Percentiles rank a stretch among this genome's conserved stretches.
Evolutionary conservation across 2,329 filamentous ascomycete species (phyloP).

Genomic region (Scytalidium sp.): DNA sequence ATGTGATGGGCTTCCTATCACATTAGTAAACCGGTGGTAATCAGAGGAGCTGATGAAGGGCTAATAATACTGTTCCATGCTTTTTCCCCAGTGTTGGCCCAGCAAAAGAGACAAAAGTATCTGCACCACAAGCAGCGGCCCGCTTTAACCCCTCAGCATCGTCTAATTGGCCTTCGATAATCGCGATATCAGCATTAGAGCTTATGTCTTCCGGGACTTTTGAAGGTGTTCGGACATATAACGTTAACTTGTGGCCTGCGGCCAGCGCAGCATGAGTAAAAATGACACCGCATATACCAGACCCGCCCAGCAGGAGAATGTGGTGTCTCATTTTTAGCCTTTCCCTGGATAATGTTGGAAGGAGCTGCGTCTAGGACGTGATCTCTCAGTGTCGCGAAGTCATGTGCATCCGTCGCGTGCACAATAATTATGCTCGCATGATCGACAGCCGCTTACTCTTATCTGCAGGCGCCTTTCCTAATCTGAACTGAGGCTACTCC

Average conservation of each 20-base stretch:
- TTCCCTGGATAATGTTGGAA: no score
- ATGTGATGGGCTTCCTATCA: constrained; percentile 14
- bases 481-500: background rate
- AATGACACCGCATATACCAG: constrained; percentile 18
- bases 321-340: constrained; percentile 13
- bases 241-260: constrained; percentile 17
- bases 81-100: constrained; percentile 17
- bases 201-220: constrained; percentile 20
- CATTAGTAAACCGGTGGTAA: constrained; percentile 1
- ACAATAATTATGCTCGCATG: background rate
- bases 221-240: constrained; percentile 20
- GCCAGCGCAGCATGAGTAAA: constrained; percentile 20
- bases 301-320: constrained; percentile 20
- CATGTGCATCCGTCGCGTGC: background rate
- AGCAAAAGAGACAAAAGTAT: constrained; percentile 19
- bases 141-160: constrained; percentile 17
- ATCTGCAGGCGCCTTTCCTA: background rate
- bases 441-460: background rate
- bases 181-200: constrained; percentile 12
- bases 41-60: background rate
- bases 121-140: constrained; percentile 17
- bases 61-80: constrained; percentile 13
- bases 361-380: no score
- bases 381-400: background rate
- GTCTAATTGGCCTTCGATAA: constrained; percentile 18